These are phyloP conservation scores for Nitzschia palea DNA, from an alignment of 108 stramenopile genomes.

Conservation along the genomic window DNA sequence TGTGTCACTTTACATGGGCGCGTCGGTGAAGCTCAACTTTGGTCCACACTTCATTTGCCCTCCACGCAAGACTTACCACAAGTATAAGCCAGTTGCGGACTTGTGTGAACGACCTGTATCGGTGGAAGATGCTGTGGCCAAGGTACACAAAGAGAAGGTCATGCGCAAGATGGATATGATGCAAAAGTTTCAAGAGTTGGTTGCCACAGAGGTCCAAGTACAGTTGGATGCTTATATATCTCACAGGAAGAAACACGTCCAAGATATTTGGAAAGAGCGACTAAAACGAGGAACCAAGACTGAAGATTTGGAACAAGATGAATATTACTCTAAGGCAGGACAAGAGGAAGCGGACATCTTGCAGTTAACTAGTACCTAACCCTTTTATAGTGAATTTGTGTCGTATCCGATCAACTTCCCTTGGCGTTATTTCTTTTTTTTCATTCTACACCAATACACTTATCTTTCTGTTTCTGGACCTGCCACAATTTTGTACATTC, in stretches of 20 bases:
- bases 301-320: constrained; percentile 50
- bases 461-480: constrained; percentile 23
- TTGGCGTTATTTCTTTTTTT: no score
- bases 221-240: constrained; percentile 47
- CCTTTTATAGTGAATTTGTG: no score
- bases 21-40: constrained; percentile 67
- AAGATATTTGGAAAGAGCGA: constrained; percentile 47
- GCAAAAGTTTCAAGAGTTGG: constrained; percentile 66
- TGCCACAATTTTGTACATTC: constrained; percentile 73
- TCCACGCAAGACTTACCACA: constrained; percentile 43
- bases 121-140: constrained; percentile 55
- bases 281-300: constrained; percentile 44
- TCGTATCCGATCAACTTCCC: no score
- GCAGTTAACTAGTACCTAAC: no score
- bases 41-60: constrained; percentile 85
- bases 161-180: constrained; percentile 50
- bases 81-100: constrained; percentile 53
- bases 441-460: no score
- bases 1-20: constrained; percentile 74
- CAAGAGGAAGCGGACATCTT: no score
- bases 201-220: constrained; percentile 56
- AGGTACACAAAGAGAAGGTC: constrained; percentile 43
- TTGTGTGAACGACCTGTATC: constrained; percentile 55
- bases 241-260: constrained; percentile 49
- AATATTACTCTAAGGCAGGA: constrained; percentile 10